These are phyloP conservation scores for Berkeleyomyces basicola DNA, from an alignment of 2,329 filamentous ascomycete genomes.

Conservation along the genomic window DNA sequence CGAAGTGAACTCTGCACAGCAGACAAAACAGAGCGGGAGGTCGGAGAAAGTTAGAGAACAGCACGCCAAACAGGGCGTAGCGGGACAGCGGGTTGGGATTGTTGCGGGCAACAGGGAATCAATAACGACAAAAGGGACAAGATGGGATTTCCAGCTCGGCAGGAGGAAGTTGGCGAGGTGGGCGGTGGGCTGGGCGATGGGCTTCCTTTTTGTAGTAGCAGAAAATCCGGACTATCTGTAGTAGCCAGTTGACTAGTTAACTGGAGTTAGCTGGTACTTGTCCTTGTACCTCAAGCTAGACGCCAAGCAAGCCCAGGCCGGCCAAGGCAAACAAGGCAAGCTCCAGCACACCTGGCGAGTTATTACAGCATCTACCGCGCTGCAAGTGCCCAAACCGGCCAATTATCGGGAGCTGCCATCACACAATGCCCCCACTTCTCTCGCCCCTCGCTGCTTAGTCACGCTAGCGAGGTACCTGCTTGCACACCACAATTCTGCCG, in stretches of 20 bases:
- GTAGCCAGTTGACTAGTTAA: not conserved
- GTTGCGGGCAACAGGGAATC: not conserved
- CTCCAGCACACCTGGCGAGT: too few relatives aligned
- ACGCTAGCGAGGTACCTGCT: not conserved
- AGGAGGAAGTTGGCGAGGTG: not conserved
- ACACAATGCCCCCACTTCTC: conserved; percentile 4
- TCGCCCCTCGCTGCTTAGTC: conserved; percentile 12
- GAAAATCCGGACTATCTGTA: not conserved
- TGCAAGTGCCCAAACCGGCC: not conserved
- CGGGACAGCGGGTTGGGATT: not conserved
- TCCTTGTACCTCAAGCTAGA: too few relatives aligned
- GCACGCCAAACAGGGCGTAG: not conserved
- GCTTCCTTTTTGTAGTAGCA: not conserved
- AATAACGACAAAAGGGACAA: not conserved
- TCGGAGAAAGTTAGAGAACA: not conserved
- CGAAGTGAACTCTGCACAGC: conserved; percentile 10
- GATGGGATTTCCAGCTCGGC: not conserved
- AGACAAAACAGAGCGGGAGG: conserved; percentile 7
- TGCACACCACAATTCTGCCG: not conserved
- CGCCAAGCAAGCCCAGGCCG: not conserved
- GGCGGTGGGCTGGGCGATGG: not conserved
- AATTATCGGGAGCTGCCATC: not conserved
- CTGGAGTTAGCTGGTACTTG: too few relatives aligned
- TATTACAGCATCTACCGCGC: too few relatives aligned
- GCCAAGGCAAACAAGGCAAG: not conserved